phyloP scores from a whole-genome alignment of 1,139 yeast genomes.

The Neolecta irregularis region DNA sequence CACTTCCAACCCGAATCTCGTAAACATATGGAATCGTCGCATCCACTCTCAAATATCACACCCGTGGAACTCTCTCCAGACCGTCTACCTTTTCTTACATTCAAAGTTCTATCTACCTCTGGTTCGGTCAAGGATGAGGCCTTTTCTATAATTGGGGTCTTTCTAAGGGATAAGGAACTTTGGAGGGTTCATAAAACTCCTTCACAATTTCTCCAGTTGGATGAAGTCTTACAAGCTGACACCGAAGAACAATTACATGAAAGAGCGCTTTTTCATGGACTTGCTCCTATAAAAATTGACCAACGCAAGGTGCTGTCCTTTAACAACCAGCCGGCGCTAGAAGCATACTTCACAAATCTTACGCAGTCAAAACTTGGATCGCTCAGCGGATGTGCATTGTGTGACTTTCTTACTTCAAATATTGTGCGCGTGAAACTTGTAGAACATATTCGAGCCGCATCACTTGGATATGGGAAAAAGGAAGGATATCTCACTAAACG shows the following conservation, averaged over 20 bases:
- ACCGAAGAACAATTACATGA: neutral
- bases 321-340: too few species aligned
- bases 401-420: conserved; percentile 46
- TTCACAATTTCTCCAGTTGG: neutral
- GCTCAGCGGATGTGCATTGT: conserved; percentile 33
- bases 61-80: neutral
- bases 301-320: conserved; percentile 3
- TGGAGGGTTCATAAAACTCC: conserved; percentile 3
- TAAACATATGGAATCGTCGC: neutral
- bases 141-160: conserved; percentile 4
- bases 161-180: conserved; percentile 1
- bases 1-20: conserved; percentile 1
- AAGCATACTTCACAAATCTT: conserved; percentile 1
- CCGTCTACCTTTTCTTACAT: neutral
- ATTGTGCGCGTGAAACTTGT: conserved; percentile 30
- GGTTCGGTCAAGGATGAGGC: conserved; percentile 1
- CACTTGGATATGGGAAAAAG: conserved; percentile 23
- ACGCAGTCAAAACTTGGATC: conserved; percentile 1
- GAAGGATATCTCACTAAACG: conserved; percentile 59
- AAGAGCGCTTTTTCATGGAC: neutral
- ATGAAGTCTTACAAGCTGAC: neutral
- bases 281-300: conserved; percentile 2
- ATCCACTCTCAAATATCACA: neutral
- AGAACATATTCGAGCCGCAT: neutral
- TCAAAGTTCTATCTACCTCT: neutral